Evolutionary conservation across 768 basidiomycete genomes (phyloP), one percentile per base, ranked within the genome.

Genomic region (Mrakia hoshinonis): DNA sequence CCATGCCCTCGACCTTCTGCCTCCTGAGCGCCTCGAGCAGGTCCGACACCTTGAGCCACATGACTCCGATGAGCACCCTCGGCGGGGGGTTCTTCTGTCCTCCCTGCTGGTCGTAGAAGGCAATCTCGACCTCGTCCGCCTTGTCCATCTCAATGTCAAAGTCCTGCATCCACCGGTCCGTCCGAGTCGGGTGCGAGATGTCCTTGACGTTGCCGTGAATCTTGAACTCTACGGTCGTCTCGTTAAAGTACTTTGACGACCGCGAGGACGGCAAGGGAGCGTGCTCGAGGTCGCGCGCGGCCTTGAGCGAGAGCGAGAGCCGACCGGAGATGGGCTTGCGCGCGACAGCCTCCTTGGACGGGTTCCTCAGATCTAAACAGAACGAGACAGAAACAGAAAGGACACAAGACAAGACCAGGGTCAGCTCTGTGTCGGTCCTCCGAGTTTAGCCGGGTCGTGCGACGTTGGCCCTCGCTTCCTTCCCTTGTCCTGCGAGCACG

Each of bases 91-190:
- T 85, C 18, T 82, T 82, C 73, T 92, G 91, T 69, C 87, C 78
- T 9, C 79, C 88, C 76, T 91, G 90, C 75, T 92, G 92, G 80
- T 99, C 96, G 76, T 92, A 93, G 39, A 99, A 86, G 38, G 92
- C 90, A 65, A 99, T 88, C 81, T 98, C 96, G 62, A 97, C 90
- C 83, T 99, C 96, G 78, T 95, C 97, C 18, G 95, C 94, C 80
- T 98, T 98, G 82, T 98, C 95, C 49, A 98, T 90, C 0, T 88
- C 84, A 72, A 99, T 91, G 80, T 95, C 92, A 74, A 98, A 97
- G 72, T 93, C 91, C 80, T 99, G 94, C 78, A 92, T 91, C 96
- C 96, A 99, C 55, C 90, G 87, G 80, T 98, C 96, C 36, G 89
- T 96, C 72, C 92, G 87, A 12, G 92, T 88, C 10, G 92, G 90